Evolutionary conservation across 371 early-diverging fungal genomes (phyloP).

Genomic region (Batkoa obscura): DNA sequence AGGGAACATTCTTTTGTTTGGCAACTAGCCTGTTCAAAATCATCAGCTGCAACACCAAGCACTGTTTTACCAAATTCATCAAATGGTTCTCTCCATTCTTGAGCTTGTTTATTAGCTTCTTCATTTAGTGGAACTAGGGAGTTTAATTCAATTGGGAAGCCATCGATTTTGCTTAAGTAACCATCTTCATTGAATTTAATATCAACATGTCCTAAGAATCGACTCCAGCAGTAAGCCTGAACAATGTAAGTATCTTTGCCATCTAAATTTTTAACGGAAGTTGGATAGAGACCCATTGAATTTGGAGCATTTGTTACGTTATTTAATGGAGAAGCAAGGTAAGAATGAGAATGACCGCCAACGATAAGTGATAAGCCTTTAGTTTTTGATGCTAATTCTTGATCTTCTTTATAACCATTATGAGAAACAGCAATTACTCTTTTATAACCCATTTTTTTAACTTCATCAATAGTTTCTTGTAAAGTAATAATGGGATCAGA

Average conservation of each 20-base stretch:
- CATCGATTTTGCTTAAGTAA: conserved; percentile 19
- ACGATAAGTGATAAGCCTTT: conserved; percentile 35
- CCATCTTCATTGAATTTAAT: conserved; percentile 30
- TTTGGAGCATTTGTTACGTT: conserved; percentile 1
- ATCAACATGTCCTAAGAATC: conserved; percentile 47
- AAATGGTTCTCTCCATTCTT: conserved; percentile 24
- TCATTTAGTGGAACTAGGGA: conserved; percentile 21
- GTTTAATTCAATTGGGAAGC: conserved; percentile 32
- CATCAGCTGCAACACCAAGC: conserved; percentile 17
- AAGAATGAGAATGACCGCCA: conserved; percentile 56
- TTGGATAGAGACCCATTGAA: conserved; percentile 35
- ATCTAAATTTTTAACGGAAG: conserved; percentile 26
- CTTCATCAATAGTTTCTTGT: conserved; percentile 30
- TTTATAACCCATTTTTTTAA: conserved; percentile 33
- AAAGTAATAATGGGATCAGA: conserved; percentile 27
- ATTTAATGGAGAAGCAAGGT: conserved; percentile 19
- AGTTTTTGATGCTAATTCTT: conserved; percentile 28
- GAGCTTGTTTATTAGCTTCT: conserved; percentile 13
- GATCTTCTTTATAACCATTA: conserved; percentile 41
- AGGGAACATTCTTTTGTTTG: conserved; percentile 23
- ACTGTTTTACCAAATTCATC: conserved; percentile 18
- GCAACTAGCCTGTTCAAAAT: conserved; percentile 18
- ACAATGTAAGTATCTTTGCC: conserved; percentile 36
- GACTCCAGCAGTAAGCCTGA: conserved; percentile 32
- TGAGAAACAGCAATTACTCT: conserved; percentile 44